Conservation (phyloP, 106 monocot species). For the Iris macrosiphon region DNA sequence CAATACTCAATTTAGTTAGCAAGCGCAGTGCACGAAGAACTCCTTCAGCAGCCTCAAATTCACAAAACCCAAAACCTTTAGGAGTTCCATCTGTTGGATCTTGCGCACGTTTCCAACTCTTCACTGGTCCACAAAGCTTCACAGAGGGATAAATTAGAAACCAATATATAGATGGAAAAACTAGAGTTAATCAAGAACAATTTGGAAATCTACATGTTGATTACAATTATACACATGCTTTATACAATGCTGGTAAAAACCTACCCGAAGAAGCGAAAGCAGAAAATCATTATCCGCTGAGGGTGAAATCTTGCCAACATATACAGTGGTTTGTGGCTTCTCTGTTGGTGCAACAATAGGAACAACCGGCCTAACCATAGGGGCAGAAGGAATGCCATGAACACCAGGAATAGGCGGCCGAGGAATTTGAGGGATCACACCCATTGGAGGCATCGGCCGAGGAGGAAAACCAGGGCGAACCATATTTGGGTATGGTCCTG, state of each 20-base stretch:
- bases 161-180: not conserved
- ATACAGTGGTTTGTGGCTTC: conserved; percentile 96
- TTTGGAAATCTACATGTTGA: too few species aligned
- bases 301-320: conserved; percentile 92
- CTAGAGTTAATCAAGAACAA: too few species aligned
- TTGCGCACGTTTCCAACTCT: conserved; percentile 96
- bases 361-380: conserved; percentile 47
- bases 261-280: conserved; percentile 70
- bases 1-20: conserved; percentile 78
- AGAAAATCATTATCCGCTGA: conserved; percentile 89
- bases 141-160: conserved; percentile 4
- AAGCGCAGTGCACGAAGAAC: conserved; percentile 81
- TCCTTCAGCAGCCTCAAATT: conserved; percentile 98
- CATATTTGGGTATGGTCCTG: conserved; percentile 51
- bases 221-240: too few species aligned
- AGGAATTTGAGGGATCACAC: conserved; percentile 48
- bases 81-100: conserved; percentile 81
- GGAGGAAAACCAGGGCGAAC: conserved; percentile 67
- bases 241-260: too few species aligned
- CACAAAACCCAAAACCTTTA: conserved; percentile 94
- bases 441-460: conserved; percentile 47
- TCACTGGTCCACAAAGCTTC: conserved; percentile 96
- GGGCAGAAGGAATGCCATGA: conserved; percentile 46
- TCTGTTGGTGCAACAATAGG: conserved; percentile 72
- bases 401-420: conserved; percentile 57